Evolutionary conservation across 768 basidiomycete genomes (phyloP).

Genomic region (Pisolithus tinctorius): DNA sequence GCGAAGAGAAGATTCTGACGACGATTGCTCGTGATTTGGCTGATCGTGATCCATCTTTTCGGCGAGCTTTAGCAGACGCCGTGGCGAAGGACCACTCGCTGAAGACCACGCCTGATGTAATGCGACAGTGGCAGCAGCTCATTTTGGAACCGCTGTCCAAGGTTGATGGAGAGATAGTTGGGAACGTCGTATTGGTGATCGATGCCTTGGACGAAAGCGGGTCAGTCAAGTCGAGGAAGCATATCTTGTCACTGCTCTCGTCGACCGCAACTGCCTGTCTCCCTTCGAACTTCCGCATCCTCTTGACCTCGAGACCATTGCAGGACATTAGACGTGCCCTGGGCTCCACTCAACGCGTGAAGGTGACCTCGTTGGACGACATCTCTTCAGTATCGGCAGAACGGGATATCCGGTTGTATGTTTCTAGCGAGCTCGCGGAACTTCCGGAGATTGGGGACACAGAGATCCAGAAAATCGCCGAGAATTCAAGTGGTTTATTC

Average conservation of each 20-base stretch:
- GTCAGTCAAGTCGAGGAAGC: not conserved
- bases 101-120: not conserved
- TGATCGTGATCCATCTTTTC: not conserved
- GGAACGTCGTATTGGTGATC: constrained; percentile 16
- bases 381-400: not conserved
- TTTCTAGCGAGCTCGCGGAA: not conserved
- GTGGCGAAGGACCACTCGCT: not conserved
- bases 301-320: constrained; percentile 28
- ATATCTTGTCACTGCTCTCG: constrained; percentile 17
- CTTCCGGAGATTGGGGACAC: not conserved
- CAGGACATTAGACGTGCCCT: constrained; percentile 15
- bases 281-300: constrained; percentile 32
- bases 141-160: not conserved
- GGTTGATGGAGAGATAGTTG: constrained; percentile 7
- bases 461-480: not conserved
- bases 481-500: constrained; percentile 13
- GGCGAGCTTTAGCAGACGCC: not conserved
- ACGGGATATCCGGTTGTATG: not conserved
- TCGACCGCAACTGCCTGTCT: constrained; percentile 35
- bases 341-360: not conserved
- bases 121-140: not conserved
- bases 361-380: not conserved
- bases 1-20: not conserved
- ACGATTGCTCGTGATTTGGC: not conserved
- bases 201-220: constrained; percentile 11